phyloP scores from a whole-genome alignment of 805 yeast species.

The Starmera quercuum region DNA sequence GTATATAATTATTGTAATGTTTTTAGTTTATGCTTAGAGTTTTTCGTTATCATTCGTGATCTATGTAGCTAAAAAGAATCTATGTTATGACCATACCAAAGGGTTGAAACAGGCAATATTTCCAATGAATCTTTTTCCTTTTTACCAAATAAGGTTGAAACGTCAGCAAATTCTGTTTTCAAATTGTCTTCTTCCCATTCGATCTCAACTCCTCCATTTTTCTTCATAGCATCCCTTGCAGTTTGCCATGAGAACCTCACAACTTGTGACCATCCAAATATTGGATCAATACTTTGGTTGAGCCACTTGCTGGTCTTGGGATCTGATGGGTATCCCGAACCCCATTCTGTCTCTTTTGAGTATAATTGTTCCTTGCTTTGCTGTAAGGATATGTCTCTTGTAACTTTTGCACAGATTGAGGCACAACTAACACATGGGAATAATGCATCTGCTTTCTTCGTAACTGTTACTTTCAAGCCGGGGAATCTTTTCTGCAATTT shows the following conservation, averaged over 20 bases:
- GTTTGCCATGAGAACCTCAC: conserved; percentile 94
- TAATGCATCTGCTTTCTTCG: conserved; percentile 91
- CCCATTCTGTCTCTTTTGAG: conserved; percentile 33
- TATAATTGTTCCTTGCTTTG: conserved; percentile 24
- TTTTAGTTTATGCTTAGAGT: no score
- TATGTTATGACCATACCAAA: conserved; percentile 21
- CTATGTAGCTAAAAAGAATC: conserved; percentile 5
- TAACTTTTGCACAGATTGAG: conserved; percentile 91
- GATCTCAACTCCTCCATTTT: conserved; percentile 43
- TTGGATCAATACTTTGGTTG: conserved; percentile 46
- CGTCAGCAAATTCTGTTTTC: conserved; percentile 18
- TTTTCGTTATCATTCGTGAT: neutral
- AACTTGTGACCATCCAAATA: conserved; percentile 81
- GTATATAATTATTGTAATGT: no score
- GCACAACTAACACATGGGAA: conserved; percentile 94
- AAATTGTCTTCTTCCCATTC: conserved; percentile 48
- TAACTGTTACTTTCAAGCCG: conserved; percentile 60
- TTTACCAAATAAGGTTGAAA: conserved; percentile 8
- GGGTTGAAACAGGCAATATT: conserved; percentile 12
- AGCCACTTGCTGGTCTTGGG: conserved; percentile 83
- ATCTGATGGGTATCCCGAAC: conserved; percentile 95
- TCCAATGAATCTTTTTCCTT: conserved; percentile 6
- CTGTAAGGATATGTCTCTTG: conserved; percentile 64
- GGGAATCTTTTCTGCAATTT: conserved; percentile 72
- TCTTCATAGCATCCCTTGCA: conserved; percentile 60